Evolutionary conservation across 495 filamentous ascomycete genomes (phyloP), one percentile per base, ranked within the genome.

Genomic region (Podospora fimiseda): DNA sequence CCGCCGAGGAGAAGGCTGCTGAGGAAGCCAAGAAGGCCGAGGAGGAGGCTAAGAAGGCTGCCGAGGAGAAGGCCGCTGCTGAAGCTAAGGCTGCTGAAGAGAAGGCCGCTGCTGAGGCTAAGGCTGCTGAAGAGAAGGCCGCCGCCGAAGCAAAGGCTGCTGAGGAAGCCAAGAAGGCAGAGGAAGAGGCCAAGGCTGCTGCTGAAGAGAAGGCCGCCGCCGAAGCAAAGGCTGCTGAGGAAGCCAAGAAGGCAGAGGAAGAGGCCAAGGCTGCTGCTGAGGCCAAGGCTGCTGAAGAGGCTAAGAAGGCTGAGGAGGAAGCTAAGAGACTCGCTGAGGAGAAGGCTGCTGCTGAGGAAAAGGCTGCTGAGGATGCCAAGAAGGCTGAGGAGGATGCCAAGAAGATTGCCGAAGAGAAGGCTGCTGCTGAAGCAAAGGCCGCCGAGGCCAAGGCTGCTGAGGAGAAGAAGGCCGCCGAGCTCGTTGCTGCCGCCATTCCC

Each of bases 241-340:
- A 88, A 14, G 76, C 83, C 43, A 58, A 71, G 50, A 72, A 72
- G 42, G 84, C 88, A 23, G 88, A 94, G 67, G 88, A 88, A 15
- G 80, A 85, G 19, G 81, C 78, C 21, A 82, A 82, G 66, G 70
- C 78, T n/a, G 76, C 77, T 38, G 81, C 81, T 3, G 89, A 92
- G 70, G 60, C 79, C 18, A 83, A 90, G 67, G 70, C 90, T 2
- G 70, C 82, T 44, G 70, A 64, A 24, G 57, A 51, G 39, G 19
- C 43, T 16, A 53, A 58, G 50, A 36, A 43, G 7, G 27, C 39
- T 5, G 49, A 46, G n/a, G n/a, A n/a, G n/a, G n/a, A n/a, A n/a
- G n/a, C n/a, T n/a, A n/a, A n/a, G n/a, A n/a, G n/a, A n/a, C n/a
- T n/a, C 2, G 43, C 52, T 1, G 43, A 30, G 15, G 22, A 49